Evolutionary conservation across 129 eudicot species (phyloP).

Genomic region (Flaveria brownii): DNA sequence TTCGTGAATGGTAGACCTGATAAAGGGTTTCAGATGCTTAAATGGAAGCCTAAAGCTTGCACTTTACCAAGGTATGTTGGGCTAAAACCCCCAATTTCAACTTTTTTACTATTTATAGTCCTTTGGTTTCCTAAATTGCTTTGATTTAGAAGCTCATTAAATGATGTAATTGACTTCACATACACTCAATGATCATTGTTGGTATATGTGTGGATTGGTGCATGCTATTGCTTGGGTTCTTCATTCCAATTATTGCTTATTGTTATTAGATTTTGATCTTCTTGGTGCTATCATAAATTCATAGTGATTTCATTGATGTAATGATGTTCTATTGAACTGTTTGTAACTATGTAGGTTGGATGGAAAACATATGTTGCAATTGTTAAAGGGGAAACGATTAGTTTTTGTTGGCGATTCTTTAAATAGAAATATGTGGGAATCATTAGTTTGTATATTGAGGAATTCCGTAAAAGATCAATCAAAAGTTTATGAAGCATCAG

Average conservation of each 20-base stretch:
- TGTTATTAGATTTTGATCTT: not conserved
- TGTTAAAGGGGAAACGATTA: constrained; percentile 55
- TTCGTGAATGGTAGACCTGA: constrained; percentile 67
- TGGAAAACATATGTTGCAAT: constrained; percentile 54
- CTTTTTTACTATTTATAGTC: not conserved
- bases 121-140: not conserved
- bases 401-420: constrained; percentile 69
- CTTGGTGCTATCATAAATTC: not conserved
- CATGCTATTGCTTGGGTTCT: no score
- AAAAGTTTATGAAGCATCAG: constrained; percentile 58
- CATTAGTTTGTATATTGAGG: constrained; percentile 47
- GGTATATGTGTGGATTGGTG: no score
- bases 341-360: constrained; percentile 41
- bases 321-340: not conserved
- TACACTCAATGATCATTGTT: not conserved
- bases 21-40: constrained; percentile 51
- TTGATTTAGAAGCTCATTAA: not conserved
- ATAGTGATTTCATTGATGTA: not conserved
- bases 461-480: constrained; percentile 50
- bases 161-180: constrained; percentile 16
- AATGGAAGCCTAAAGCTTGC: constrained; percentile 75
- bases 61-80: constrained; percentile 61
- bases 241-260: not conserved
- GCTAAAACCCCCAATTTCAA: constrained; percentile 11
- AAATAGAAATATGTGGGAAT: constrained; percentile 71